A percentile compares a stretch with the other conserved stretches of the same genome.
phyloP scores from a whole-genome alignment of 208 protist species.

The Leishmania major region DNA sequence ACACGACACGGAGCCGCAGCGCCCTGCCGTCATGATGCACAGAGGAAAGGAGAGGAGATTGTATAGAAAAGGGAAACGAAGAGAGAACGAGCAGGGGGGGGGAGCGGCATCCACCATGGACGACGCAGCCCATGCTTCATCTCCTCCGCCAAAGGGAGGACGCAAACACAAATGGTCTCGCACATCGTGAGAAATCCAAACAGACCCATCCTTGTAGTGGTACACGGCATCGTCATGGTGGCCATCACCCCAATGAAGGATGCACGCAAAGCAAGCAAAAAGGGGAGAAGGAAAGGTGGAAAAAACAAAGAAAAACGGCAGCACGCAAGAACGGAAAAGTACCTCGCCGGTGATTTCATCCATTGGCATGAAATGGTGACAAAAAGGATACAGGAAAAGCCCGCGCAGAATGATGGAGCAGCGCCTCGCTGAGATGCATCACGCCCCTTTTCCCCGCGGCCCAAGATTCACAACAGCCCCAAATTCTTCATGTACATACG shows the following conservation, averaged over 20 bases:
- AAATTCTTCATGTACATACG: slow-evolving; percentile 82
- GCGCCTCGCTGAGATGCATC: background rate
- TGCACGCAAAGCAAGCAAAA: background rate
- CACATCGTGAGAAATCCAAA: slow-evolving; percentile 4
- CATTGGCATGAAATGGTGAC: background rate
- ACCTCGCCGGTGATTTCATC: background rate
- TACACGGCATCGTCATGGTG: slow-evolving; percentile 9
- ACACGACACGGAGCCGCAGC: background rate
- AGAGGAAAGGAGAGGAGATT: background rate
- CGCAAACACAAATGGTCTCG: background rate
- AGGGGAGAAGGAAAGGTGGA: background rate
- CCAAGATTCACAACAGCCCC: slow-evolving; percentile 48
- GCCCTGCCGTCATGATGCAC: background rate
- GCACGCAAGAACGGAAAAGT: background rate
- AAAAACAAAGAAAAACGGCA: background rate
- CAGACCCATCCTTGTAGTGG: slow-evolving; percentile 10
- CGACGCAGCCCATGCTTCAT: background rate
- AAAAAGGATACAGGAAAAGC: slow-evolving; percentile 18
- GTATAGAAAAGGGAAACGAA: background rate
- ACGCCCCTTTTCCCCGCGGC: background rate
- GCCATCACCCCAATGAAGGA: background rate
- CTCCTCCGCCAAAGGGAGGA: background rate
- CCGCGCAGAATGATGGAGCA: background rate
- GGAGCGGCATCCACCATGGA: background rate
- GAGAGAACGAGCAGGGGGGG: background rate